Conservation (phyloP, 345 rosid species). For the Brassica carinata region DNA sequence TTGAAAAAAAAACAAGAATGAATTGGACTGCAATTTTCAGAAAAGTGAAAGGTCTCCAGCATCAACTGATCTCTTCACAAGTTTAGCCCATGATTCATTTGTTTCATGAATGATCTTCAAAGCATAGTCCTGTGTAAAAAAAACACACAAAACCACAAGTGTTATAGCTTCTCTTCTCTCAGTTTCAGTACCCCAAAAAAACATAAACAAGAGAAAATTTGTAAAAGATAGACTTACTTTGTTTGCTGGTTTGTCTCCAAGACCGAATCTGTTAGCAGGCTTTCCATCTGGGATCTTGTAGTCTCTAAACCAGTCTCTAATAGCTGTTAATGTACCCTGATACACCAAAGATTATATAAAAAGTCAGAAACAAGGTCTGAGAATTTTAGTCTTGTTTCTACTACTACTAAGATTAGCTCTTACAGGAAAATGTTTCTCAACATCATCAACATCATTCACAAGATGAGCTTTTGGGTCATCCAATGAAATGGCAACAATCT, state of each 20-base stretch:
- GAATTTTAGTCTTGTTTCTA: too few species aligned
- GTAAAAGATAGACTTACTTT: slow-evolving; percentile 51
- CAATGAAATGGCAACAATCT: slow-evolving; percentile 86
- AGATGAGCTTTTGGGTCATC: slow-evolving; percentile 96
- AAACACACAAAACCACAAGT: background rate
- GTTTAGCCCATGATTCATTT: slow-evolving; percentile 85
- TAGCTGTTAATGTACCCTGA: slow-evolving; percentile 87
- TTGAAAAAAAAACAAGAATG: too few species aligned
- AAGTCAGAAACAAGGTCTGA: too few species aligned
- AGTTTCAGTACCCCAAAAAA: slow-evolving; percentile 8
- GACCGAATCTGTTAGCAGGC: slow-evolving; percentile 96
- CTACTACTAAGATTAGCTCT: background rate
- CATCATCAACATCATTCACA: slow-evolving; percentile 84
- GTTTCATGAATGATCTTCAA: slow-evolving; percentile 77
- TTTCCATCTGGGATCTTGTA: slow-evolving; percentile 98
- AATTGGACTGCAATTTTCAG: too few species aligned
- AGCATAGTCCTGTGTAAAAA: slow-evolving; percentile 70
- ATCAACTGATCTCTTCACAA: slow-evolving; percentile 66
- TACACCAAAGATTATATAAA: background rate
- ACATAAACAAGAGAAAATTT: background rate
- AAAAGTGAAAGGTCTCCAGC: slow-evolving; percentile 69
- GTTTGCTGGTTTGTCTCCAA: slow-evolving; percentile 85
- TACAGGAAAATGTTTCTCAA: slow-evolving; percentile 92
- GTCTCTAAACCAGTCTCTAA: slow-evolving; percentile 96
- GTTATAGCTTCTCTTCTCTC: slow-evolving; percentile 9